A percentile compares a stretch with the other conserved stretches of the same genome.
phyloP scores from a whole-genome alignment of 805 yeast species.

The Tetrapisispora arboricola region DNA sequence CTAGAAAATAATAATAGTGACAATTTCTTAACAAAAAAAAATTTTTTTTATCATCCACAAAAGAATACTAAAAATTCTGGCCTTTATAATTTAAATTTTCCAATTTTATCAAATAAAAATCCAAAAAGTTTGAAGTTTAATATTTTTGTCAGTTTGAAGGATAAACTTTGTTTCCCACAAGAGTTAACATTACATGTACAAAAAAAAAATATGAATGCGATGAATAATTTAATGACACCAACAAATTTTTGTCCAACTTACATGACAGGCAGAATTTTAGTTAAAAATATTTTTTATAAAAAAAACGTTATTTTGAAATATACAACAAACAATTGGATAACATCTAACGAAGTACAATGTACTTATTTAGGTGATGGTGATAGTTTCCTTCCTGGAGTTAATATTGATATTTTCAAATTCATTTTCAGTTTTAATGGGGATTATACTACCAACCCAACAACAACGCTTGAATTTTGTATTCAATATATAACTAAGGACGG shows the following conservation, averaged over 20 bases:
- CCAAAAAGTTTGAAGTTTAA: constrained; percentile 20
- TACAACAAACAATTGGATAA: constrained; percentile 70
- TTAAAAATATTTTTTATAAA: constrained; percentile 58
- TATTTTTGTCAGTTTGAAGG: constrained; percentile 16
- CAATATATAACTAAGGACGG: constrained; percentile 19
- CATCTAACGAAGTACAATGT: constrained; percentile 32
- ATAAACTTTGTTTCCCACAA: constrained; percentile 14
- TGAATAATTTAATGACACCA: background rate
- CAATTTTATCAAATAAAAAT: constrained; percentile 16
- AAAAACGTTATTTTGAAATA: constrained; percentile 64
- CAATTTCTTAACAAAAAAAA: too few species aligned
- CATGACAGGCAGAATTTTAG: constrained; percentile 68
- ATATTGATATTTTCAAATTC: constrained; percentile 23
- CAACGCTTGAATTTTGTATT: constrained; percentile 21
- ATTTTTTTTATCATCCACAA: background rate
- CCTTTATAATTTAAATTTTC: constrained; percentile 21
- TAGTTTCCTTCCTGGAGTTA: constrained; percentile 14
- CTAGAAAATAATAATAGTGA: background rate
- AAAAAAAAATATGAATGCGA: background rate
- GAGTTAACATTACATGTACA: constrained; percentile 12
- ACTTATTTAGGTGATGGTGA: constrained; percentile 19
- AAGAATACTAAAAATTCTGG: constrained; percentile 7
- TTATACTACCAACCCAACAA: constrained; percentile 4
- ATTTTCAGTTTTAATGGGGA: constrained; percentile 13
- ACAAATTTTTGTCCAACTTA: constrained; percentile 9